Percentiles rank a stretch among this genome's conserved stretches.
These are phyloP conservation scores for Aureobasidium vineae DNA, from an alignment of 2,329 filamentous ascomycete species.

Conservation along the genomic window DNA sequence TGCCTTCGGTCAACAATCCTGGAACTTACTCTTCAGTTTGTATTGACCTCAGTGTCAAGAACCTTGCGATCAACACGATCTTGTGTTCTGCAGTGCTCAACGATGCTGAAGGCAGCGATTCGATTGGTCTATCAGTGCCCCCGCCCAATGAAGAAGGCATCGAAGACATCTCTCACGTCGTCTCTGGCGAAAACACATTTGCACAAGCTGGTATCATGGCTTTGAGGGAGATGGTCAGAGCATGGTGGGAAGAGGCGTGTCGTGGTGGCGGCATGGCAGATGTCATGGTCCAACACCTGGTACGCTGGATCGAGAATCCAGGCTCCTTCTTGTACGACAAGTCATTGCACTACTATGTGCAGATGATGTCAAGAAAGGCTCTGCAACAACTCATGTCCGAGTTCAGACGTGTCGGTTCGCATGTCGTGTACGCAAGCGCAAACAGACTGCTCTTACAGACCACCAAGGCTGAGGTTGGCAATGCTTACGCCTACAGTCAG, in stretches of 20 bases:
- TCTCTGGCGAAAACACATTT: slow-evolving; percentile 87
- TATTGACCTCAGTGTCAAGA: slow-evolving; percentile 90
- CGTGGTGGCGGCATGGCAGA: slow-evolving; percentile 83
- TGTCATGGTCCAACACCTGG: slow-evolving; percentile 93
- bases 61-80: slow-evolving; percentile 96
- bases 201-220: slow-evolving; percentile 88
- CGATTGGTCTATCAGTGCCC: slow-evolving; percentile 78
- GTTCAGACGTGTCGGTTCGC: slow-evolving; percentile 90
- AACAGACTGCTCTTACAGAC: slow-evolving; percentile 91
- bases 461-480: slow-evolving; percentile 93
- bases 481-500: slow-evolving; percentile 93
- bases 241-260: slow-evolving; percentile 90
- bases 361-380: slow-evolving; percentile 97
- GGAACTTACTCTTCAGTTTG: slow-evolving; percentile 95
- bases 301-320: slow-evolving; percentile 94
- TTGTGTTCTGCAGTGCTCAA: slow-evolving; percentile 95
- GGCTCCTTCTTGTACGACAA: slow-evolving; percentile 94
- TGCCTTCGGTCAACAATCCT: slow-evolving; percentile 90
- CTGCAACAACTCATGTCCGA: slow-evolving; percentile 97
- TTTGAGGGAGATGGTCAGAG: slow-evolving; percentile 95
- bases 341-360: slow-evolving; percentile 92
- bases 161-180: slow-evolving; percentile 55
- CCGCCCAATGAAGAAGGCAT: slow-evolving; percentile 59
- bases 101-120: slow-evolving; percentile 87
- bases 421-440: slow-evolving; percentile 90